phyloP scores from a whole-genome alignment of 805 yeast genomes.

The Sporopachydermia lactativora region DNA sequence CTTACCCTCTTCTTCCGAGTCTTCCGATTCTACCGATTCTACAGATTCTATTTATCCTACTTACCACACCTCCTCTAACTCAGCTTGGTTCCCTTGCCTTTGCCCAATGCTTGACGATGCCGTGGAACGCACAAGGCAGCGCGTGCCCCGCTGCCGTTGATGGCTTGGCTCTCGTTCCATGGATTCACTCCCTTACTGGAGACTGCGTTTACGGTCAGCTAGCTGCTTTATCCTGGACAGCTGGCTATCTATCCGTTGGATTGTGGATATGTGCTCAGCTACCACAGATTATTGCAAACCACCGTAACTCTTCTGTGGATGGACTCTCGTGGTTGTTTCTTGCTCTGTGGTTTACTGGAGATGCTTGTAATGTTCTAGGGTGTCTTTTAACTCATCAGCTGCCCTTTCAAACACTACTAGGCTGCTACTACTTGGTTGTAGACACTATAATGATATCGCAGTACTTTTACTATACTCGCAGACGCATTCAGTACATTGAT shows the following conservation, averaged over 20 bases:
- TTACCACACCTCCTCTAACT: too few species aligned
- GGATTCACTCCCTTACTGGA: too few species aligned
- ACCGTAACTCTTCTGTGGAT: conserved; percentile 32
- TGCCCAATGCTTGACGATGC: too few species aligned
- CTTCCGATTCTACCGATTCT: too few species aligned
- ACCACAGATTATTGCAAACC: conserved; percentile 38
- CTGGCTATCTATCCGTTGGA: conserved; percentile 28
- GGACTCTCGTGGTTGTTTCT: conserved; percentile 37
- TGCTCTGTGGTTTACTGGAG: conserved; percentile 37
- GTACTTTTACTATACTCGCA: conserved; percentile 46
- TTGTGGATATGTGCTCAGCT: conserved; percentile 46
- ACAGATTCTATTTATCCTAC: too few species aligned
- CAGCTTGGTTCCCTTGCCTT: too few species aligned
- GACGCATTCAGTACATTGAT: too few species aligned
- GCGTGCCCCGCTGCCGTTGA: too few species aligned
- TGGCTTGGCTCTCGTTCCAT: too few species aligned
- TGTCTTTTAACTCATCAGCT: conserved; percentile 49
- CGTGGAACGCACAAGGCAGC: too few species aligned
- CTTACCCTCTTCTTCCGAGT: too few species aligned
- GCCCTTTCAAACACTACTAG: conserved; percentile 46
- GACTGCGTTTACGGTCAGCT: not conserved
- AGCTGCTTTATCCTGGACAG: conserved; percentile 13
- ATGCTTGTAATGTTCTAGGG: conserved; percentile 33
- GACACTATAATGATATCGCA: conserved; percentile 48
- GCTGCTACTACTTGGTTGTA: conserved; percentile 46